Conservation (phyloP, 1,139 yeast species). For the Williopsis jadinii region DNA sequence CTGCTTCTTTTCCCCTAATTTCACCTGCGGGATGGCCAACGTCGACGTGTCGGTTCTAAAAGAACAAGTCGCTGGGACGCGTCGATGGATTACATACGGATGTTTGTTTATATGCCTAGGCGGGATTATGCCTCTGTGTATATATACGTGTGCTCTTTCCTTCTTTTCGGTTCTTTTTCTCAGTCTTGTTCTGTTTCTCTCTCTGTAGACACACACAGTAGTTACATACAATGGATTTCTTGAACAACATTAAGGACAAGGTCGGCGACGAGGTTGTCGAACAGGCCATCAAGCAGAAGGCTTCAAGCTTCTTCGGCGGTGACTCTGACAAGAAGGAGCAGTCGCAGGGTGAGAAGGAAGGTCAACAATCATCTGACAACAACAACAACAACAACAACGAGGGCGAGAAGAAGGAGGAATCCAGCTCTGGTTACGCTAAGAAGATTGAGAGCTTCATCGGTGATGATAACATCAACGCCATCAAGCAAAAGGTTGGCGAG, state of each 20-base stretch:
- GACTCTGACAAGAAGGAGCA: background rate
- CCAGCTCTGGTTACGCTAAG: conserved; percentile 13
- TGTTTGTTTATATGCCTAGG: too few relatives aligned
- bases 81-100: too few relatives aligned
- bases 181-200: too few relatives aligned
- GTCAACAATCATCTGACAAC: background rate
- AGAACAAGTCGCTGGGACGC: too few relatives aligned
- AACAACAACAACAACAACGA: too few relatives aligned
- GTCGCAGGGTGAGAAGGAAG: background rate
- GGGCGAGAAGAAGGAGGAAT: conserved; percentile 1
- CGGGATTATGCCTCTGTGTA: too few relatives aligned
- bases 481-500: conserved; percentile 18
- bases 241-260: conserved; percentile 12
- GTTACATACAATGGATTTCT: conserved; percentile 14
- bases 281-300: conserved; percentile 8
- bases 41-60: too few relatives aligned
- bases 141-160: too few relatives aligned
- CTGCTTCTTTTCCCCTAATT: too few relatives aligned
- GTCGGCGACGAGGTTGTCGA: conserved; percentile 12
- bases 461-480: conserved; percentile 12
- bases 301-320: conserved; percentile 8
- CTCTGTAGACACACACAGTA: too few relatives aligned
- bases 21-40: too few relatives aligned
- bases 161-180: too few relatives aligned
- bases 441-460: conserved; percentile 18